Conservation (phyloP, 116 monocot genomes). For the Trichopus zeylanicus region DNA sequence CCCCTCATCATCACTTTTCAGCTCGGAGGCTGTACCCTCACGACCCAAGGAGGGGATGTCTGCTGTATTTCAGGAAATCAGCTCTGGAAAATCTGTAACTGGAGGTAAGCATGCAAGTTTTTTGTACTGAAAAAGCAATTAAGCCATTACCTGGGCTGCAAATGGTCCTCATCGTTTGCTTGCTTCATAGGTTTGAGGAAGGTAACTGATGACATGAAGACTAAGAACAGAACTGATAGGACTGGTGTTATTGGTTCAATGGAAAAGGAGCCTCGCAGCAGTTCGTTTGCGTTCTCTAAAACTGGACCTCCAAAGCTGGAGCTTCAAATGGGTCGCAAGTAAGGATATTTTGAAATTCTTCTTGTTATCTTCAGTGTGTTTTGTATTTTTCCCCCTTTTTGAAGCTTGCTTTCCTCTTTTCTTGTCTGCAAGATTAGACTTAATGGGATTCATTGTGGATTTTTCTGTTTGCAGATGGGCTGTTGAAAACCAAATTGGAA, state of each 20-base stretch:
- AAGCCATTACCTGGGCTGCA: background rate
- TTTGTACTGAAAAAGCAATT: background rate
- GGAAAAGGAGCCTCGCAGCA: conserved; percentile 44
- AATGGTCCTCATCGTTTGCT: background rate
- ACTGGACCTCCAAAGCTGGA: conserved; percentile 78
- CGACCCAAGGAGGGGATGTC: conserved; percentile 73
- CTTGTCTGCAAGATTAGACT: background rate
- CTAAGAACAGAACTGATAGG: conserved; percentile 67
- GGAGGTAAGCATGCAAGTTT: conserved; percentile 30
- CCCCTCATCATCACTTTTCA: conserved; percentile 28
- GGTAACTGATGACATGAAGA: conserved; percentile 85
- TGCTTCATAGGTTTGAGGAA: conserved; percentile 57
- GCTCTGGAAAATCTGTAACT: conserved; percentile 61
- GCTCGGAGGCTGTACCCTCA: conserved; percentile 24
- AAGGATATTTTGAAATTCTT: conserved; percentile 9
- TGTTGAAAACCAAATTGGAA: conserved; percentile 92
- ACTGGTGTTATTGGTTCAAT: conserved; percentile 46
- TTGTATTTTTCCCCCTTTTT: background rate
- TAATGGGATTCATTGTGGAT: background rate
- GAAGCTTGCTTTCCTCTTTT: background rate
- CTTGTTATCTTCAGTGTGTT: background rate
- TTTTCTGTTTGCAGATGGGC: conserved; percentile 54
- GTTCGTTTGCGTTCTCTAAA: conserved; percentile 52
- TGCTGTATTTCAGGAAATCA: conserved; percentile 85
- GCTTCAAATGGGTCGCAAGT: conserved; percentile 99